Base-by-base conservation (phyloP, 345 rosid species). In the Boechera retrofracta region DNA sequence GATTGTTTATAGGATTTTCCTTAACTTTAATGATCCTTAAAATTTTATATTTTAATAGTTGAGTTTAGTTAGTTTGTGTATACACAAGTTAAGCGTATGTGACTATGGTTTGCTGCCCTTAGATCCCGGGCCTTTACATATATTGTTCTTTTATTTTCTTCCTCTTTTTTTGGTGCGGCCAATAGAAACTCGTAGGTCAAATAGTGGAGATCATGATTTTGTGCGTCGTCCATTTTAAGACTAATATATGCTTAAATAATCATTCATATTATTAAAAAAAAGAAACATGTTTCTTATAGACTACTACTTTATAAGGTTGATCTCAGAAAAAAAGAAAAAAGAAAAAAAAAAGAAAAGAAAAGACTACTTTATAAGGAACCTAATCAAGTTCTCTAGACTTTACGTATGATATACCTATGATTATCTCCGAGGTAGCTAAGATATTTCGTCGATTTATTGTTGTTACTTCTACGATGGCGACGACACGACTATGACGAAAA, bases 201-300 rank as follows among this genome's bases (percentile, higher is more conserved):
- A 51, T 21, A 21, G 24, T 21, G 24, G 24, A 21, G 24, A 21
- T 21, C 24, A 21, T 21, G 24, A 21, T 21, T 21, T 51, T 51
- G 56, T 52, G 60, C 48, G 35, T 67, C 35, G 11, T 67, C 33
- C 47, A 67, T 60, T 51, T 11, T 67, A 51, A 35, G 56, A 33
- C 35, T 35, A 35, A 35, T 51, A 51, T 67, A 18, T 57, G 41
- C 12, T 6, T 52, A 18, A 66, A 9, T 35, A 33, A 48, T 32
- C 58, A 10, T 21, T 33, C 29, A 10, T 49, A 12, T 31, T 58
- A 31, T 6, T 32, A 32, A 47, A 49, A 49, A 18, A 47, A 49
- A 2, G 5, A 51, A 31, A 18, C 15, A 31, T 45, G 36, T 29
- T 47, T 15, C 39, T 56, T 21, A 21, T 21, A 21, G 24, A 21